Evolutionary conservation across 805 yeast genomes (phyloP).

Genomic region (Metschnikowia santaceciliae): DNA sequence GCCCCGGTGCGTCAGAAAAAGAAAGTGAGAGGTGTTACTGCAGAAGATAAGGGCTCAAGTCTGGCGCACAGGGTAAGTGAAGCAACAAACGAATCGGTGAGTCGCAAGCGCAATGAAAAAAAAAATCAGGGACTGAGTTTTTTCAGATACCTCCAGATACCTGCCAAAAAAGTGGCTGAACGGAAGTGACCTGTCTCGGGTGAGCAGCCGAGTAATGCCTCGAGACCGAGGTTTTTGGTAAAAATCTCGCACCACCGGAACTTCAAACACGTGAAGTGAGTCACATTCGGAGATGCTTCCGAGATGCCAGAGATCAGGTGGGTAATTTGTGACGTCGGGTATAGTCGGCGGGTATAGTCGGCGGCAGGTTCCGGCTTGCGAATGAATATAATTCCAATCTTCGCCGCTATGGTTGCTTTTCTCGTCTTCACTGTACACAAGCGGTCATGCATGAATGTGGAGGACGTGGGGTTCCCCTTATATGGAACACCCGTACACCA

Average conservation of each 20-base stretch:
- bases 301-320: not conserved
- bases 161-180: not conserved
- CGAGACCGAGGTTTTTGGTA: not conserved
- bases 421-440: not conserved
- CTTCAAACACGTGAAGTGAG: not conserved
- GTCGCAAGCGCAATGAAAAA: not conserved
- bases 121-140: not conserved
- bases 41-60: constrained; percentile 3
- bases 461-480: not conserved
- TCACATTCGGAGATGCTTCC: not conserved
- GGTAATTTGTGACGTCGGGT: too few relatives aligned
- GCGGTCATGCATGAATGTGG: not conserved
- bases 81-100: not conserved
- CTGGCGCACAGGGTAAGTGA: not conserved
- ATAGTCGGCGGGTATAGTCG: too few relatives aligned
- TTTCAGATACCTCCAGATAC: not conserved
- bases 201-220: not conserved
- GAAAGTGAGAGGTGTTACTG: not conserved
- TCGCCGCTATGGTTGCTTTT: not conserved
- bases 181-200: not conserved
- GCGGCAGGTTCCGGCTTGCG: not conserved
- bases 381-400: not conserved
- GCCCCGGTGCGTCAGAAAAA: not conserved
- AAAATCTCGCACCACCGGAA: constrained; percentile 2
- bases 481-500: not conserved